Evolutionary conservation across 2,329 filamentous ascomycete genomes (phyloP).

Genomic region (Xylaria arbuscula): DNA sequence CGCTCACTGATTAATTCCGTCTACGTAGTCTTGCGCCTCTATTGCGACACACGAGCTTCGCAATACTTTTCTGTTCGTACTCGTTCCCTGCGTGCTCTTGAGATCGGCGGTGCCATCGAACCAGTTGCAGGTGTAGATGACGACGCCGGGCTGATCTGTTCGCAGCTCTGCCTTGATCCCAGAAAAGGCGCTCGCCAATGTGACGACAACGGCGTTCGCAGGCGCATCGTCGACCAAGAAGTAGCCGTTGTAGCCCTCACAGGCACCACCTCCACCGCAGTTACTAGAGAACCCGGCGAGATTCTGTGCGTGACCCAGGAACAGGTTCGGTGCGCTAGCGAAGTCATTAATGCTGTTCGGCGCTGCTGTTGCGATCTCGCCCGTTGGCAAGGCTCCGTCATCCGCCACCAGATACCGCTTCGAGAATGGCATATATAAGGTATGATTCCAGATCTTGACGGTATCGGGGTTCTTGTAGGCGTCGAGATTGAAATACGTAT

Average conservation of each 20-base stretch:
- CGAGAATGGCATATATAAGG: slow-evolving; percentile 71
- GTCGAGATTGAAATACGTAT: slow-evolving; percentile 77
- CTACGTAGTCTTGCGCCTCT: slow-evolving; percentile 81
- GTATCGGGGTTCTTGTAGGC: slow-evolving; percentile 69
- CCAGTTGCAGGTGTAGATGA: slow-evolving; percentile 76
- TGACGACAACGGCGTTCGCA: slow-evolving; percentile 58
- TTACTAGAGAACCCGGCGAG: slow-evolving; percentile 68
- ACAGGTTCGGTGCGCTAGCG: slow-evolving; percentile 69
- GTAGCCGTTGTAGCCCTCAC: slow-evolving; percentile 78
- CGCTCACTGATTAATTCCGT: slow-evolving; percentile 75
- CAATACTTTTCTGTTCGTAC: slow-evolving; percentile 56
- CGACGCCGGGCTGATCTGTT: slow-evolving; percentile 76
- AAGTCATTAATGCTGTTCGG: slow-evolving; percentile 71
- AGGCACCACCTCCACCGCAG: slow-evolving; percentile 70
- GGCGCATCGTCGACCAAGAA: slow-evolving; percentile 59
- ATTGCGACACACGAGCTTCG: slow-evolving; percentile 79
- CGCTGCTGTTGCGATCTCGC: slow-evolving; percentile 67
- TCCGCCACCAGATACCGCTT: slow-evolving; percentile 67
- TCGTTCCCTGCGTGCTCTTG: slow-evolving; percentile 69
- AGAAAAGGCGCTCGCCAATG: slow-evolving; percentile 69
- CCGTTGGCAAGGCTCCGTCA: slow-evolving; percentile 68
- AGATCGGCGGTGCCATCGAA: slow-evolving; percentile 62
- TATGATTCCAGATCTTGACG: slow-evolving; percentile 69
- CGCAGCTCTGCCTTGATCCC: slow-evolving; percentile 77
- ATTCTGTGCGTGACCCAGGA: slow-evolving; percentile 70